Percentiles rank a stretch among this genome's conserved stretches.
These are phyloP conservation scores for Corynascus novoguineensis DNA, from an alignment of 495 filamentous ascomycete species.

Conservation along the genomic window DNA sequence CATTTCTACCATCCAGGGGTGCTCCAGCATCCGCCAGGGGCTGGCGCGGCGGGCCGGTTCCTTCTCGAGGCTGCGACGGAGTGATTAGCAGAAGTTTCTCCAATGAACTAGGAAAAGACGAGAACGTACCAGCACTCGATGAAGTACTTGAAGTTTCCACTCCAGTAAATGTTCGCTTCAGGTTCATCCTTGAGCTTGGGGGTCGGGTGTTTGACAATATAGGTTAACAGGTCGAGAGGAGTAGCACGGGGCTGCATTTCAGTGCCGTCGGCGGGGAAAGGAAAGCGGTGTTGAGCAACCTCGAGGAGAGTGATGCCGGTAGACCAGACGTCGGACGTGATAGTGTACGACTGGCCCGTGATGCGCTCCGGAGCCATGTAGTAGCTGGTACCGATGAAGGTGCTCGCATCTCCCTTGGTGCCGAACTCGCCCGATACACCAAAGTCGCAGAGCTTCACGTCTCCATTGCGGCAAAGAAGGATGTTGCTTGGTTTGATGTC, in stretches of 20 bases:
- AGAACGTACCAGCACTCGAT: conserved; percentile 94
- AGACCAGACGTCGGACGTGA: conserved; percentile 97
- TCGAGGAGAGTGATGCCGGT: conserved; percentile 92
- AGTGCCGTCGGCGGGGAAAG: conserved; percentile 93
- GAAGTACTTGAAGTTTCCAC: conserved; percentile 95
- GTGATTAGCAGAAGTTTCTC: not conserved
- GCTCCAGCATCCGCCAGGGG: conserved; percentile 98
- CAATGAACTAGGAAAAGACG: not conserved
- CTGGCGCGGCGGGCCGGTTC: conserved; percentile 79
- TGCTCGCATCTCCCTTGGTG: conserved; percentile 97
- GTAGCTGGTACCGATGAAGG: conserved; percentile 97
- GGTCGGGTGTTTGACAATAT: conserved; percentile 93
- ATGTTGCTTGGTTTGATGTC: conserved; percentile 99
- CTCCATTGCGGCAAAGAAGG: conserved; percentile 82
- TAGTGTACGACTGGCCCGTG: conserved; percentile 94
- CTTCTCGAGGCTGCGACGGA: conserved; percentile 73
- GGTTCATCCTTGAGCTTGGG: conserved; percentile 95
- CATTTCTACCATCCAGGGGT: conserved; percentile 98
- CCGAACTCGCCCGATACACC: conserved; percentile 96
- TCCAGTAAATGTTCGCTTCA: conserved; percentile 76
- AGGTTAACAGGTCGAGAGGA: conserved; percentile 90
- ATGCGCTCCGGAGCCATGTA: conserved; percentile 99
- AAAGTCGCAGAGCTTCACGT: conserved; percentile 97
- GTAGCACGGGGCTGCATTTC: conserved; percentile 81
- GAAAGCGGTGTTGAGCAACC: conserved; percentile 96